Evolutionary conservation across 352 stramenopile genomes (phyloP).

Genomic region (Phytophthora citrophthora): DNA sequence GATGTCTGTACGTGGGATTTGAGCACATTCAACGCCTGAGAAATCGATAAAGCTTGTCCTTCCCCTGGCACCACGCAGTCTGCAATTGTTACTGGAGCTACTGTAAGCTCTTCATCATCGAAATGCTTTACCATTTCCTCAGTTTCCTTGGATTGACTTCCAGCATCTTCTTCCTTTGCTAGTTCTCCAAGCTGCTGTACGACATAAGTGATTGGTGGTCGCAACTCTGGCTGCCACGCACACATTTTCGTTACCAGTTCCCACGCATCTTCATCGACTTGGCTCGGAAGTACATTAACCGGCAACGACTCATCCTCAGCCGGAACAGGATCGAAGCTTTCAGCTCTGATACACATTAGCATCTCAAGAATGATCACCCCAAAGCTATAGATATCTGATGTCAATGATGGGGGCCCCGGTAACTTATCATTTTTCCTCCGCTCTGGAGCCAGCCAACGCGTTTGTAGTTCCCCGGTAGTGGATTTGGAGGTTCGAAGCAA

Average conservation of each 20-base stretch:
- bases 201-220: constrained; percentile 30
- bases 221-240: constrained; percentile 13
- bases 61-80: constrained; percentile 3
- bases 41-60: constrained; percentile 5
- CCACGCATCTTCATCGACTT: constrained; percentile 1
- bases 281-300: neutral
- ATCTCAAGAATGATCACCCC: constrained; percentile 32
- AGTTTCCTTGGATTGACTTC: neutral
- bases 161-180: neutral
- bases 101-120: neutral
- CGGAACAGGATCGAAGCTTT: neutral
- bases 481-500: neutral
- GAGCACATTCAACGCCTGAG: constrained; percentile 8
- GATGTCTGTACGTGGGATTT: constrained; percentile 4
- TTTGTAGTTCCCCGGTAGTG: neutral
- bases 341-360: neutral
- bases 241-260: constrained; percentile 42
- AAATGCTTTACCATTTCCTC: neutral
- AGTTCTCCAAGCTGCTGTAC: constrained; percentile 33
- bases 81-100: neutral
- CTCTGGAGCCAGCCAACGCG: constrained; percentile 19
- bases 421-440: neutral
- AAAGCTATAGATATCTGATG: constrained; percentile 38
- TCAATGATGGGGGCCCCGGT: constrained; percentile 25
- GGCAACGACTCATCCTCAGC: too few species aligned